Conservation (phyloP, 2,329 filamentous ascomycete genomes). For the Penicillium concentricum region DNA sequence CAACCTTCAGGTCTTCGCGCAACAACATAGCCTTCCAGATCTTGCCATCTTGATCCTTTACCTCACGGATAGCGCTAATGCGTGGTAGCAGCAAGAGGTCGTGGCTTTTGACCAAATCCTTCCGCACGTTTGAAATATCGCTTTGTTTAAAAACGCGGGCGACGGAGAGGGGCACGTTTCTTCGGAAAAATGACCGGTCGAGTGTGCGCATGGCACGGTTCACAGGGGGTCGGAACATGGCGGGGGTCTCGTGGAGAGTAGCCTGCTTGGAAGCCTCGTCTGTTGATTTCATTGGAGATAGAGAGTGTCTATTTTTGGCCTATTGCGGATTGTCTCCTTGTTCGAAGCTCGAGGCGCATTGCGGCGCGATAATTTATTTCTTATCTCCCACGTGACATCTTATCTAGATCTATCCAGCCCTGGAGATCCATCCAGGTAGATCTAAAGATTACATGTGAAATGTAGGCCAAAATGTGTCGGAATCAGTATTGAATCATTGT, state of each 20-base stretch:
- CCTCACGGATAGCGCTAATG: constrained; percentile 58
- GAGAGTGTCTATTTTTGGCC: background rate
- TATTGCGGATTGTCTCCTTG: background rate
- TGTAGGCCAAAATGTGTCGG: background rate
- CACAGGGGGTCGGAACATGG: constrained; percentile 74
- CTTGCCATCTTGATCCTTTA: constrained; percentile 56
- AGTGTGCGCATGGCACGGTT: constrained; percentile 76
- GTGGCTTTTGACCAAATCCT: constrained; percentile 61
- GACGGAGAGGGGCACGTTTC: constrained; percentile 72
- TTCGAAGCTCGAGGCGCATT: constrained; percentile 10
- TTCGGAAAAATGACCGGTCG: constrained; percentile 79
- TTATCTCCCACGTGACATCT: constrained; percentile 28
- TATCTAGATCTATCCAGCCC: background rate
- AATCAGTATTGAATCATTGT: background rate
- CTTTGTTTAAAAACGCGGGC: constrained; percentile 73
- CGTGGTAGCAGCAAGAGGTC: constrained; percentile 67
- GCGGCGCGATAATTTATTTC: constrained; percentile 16
- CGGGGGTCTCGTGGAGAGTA: constrained; percentile 28
- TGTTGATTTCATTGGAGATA: constrained; percentile 22
- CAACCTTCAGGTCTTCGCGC: constrained; percentile 37
- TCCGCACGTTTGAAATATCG: constrained; percentile 70
- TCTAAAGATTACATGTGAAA: background rate
- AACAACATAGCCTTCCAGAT: constrained; percentile 42
- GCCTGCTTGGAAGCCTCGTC: constrained; percentile 16
- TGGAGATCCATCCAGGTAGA: background rate